Evolutionary conservation across 2,329 filamentous ascomycete species (phyloP), one percentile per base, ranked within the genome.

Genomic region (Cladosporium sp.): DNA sequence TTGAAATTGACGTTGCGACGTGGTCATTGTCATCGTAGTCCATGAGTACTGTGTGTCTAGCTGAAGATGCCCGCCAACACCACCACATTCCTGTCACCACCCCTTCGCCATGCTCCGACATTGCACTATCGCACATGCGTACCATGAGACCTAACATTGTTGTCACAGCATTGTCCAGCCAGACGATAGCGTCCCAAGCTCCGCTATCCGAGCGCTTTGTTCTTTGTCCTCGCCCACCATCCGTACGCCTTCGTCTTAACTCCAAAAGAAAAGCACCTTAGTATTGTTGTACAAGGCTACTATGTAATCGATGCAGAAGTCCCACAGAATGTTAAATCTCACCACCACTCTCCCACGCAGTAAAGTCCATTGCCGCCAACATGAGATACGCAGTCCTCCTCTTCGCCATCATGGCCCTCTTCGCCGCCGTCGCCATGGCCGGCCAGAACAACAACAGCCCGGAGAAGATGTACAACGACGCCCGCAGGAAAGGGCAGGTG

Each of bases 381-480:
- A 58, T 58, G 55, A 51, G n/a, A 19, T 15, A 12, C 55, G n/a
- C 37, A 20, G 8, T 37, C 55, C 5, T 51, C 25, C 8, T 58
- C 55, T 25, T 58, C 25, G 47, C 34, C 43, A 25, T 51, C 39
- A 22, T 45, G 55, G 45, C 47, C 19, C 11, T 58, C 38, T 58
- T 58, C 47, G 30, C 47, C 43, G 22, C 8, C 49, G 34, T 45
- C 37, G 55, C 37, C 8, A 12, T 28, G 1, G 47, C 49, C 15
- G 47, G 38, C 47, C n/a, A n/a, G 6, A 37, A 50, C 30, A 7
- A 5, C 6, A 20, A 19, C 17, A 9, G 11, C 5, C 17, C 30
- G 7, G 19, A 20, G 9, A 19, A 15, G 5, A 34, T 17, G n/a
- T 3, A 37, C 28, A 8, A 28, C 9, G 28, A 58, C 6, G 36